These are phyloP conservation scores for Coriolopsis trogii DNA, from an alignment of 1,284 basidiomycete genomes.

Conservation along the genomic window DNA sequence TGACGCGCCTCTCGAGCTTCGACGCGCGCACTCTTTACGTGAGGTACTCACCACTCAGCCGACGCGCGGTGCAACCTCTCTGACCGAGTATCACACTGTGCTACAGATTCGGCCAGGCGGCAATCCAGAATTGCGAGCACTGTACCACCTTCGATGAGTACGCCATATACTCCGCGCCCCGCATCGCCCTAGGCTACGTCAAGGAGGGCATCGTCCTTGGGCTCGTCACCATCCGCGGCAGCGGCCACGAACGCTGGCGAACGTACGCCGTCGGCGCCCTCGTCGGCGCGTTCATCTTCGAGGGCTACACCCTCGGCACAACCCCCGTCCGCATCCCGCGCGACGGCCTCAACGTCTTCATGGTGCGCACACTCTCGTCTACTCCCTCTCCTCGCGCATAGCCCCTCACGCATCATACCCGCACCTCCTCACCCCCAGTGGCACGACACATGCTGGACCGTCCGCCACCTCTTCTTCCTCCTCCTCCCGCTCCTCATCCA, in stretches of 20 bases:
- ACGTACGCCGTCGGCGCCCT: slow-evolving; percentile 51
- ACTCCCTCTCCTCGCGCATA: too few relatives aligned
- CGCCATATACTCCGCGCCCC: slow-evolving; percentile 57
- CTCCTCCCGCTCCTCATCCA: slow-evolving; percentile 56
- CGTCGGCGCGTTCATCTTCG: slow-evolving; percentile 49
- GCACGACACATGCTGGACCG: slow-evolving; percentile 60
- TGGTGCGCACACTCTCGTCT: too few relatives aligned
- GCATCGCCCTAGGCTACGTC: slow-evolving; percentile 59
- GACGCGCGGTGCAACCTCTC: not conserved
- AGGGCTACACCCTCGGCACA: slow-evolving; percentile 56
- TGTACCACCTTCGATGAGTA: slow-evolving; percentile 63
- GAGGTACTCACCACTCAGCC: slow-evolving; percentile 42
- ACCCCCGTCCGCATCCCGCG: slow-evolving; percentile 48
- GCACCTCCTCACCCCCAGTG: slow-evolving; percentile 45
- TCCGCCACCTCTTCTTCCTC: slow-evolving; percentile 62
- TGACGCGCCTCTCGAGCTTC: slow-evolving; percentile 58
- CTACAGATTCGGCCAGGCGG: slow-evolving; percentile 63
- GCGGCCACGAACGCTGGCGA: slow-evolving; percentile 50
- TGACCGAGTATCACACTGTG: not conserved
- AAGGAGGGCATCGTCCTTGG: slow-evolving; percentile 58
- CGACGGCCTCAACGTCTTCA: slow-evolving; percentile 43
- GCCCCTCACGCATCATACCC: slow-evolving; percentile 2
- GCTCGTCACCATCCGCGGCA: slow-evolving; percentile 43
- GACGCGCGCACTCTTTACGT: slow-evolving; percentile 63
- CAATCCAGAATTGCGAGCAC: slow-evolving; percentile 61